Evolutionary conservation across 805 yeast genomes (phyloP).

Genomic region (Metschnikowia drakensbergensis): DNA sequence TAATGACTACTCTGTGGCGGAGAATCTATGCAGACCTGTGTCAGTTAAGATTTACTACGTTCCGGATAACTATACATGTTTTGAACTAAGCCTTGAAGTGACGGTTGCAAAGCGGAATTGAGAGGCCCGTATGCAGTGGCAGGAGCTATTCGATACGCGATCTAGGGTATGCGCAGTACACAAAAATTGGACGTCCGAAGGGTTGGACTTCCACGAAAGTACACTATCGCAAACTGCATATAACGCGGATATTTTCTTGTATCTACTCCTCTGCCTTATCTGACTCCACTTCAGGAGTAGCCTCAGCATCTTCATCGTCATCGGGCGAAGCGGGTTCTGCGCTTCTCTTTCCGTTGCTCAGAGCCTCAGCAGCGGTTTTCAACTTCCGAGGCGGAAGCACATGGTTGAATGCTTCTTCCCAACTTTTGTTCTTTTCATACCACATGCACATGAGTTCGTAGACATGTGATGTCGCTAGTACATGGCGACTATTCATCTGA

Average conservation of each 20-base stretch:
- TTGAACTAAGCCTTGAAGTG: no score
- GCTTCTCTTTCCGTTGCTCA: conserved; percentile 1
- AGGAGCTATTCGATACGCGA: conserved; percentile 2
- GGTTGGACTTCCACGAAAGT: not conserved
- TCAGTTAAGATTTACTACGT: no score
- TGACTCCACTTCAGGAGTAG: not conserved
- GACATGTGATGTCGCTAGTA: conserved; percentile 93
- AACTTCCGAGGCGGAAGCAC: conserved; percentile 80
- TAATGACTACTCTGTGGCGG: not conserved
- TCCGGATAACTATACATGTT: no score
- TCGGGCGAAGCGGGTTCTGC: not conserved
- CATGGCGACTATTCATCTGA: conserved; percentile 78
- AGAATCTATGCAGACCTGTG: not conserved
- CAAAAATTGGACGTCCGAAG: not conserved
- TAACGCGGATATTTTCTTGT: not conserved
- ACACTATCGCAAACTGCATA: not conserved
- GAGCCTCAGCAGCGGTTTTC: conserved; percentile 1
- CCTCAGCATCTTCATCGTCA: not conserved
- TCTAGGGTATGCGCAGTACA: not conserved
- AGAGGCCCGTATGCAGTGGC: not conserved
- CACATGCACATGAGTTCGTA: conserved; percentile 79
- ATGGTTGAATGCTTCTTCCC: conserved; percentile 84
- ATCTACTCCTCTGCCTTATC: not conserved
- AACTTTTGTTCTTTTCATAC: conserved; percentile 64
- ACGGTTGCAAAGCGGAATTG: not conserved